Percentiles rank a stretch among this genome's conserved stretches.
Conservation (phyloP, 2,329 filamentous ascomycete species). For the Diplodia mutila region DNA sequence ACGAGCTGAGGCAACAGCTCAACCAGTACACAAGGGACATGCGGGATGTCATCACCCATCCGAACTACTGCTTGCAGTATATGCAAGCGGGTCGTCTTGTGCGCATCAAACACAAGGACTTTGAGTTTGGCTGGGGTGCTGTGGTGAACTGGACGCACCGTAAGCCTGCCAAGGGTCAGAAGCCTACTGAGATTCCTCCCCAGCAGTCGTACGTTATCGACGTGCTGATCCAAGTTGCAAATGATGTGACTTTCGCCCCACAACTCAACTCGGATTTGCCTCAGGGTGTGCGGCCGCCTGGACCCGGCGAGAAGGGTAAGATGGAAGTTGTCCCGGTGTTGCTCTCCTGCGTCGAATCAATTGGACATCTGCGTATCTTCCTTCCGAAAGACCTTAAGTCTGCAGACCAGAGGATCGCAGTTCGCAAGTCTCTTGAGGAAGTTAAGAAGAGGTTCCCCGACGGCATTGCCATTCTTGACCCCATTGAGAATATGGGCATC, state of each 20-base stretch:
- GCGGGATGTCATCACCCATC: constrained; percentile 88
- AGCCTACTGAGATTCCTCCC: constrained; percentile 68
- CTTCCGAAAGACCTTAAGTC: constrained; percentile 76
- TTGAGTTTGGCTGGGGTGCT: constrained; percentile 94
- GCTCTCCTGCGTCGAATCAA: constrained; percentile 80
- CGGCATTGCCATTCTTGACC: constrained; percentile 84
- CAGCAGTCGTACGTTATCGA: constrained; percentile 84
- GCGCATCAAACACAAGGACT: constrained; percentile 75
- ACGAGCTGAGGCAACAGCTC: constrained; percentile 83
- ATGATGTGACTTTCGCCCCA: constrained; percentile 56
- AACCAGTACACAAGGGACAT: constrained; percentile 85
- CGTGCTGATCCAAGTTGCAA: constrained; percentile 70
- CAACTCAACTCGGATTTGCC: constrained; percentile 69
- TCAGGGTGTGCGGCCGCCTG: constrained; percentile 63
- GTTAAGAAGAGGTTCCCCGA: constrained; percentile 89
- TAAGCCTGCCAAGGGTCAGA: constrained; percentile 66
- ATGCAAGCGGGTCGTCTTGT: constrained; percentile 87
- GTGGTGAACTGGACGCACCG: constrained; percentile 74
- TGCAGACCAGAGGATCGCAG: constrained; percentile 68
- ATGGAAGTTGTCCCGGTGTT: constrained; percentile 87
- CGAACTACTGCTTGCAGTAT: constrained; percentile 81
- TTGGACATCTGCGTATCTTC: constrained; percentile 83
- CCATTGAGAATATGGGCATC: constrained; percentile 95
- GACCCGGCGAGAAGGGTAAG: constrained; percentile 66
- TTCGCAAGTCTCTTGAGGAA: constrained; percentile 72